Base-by-base conservation (phyloP, 805 yeast genomes). In the Metschnikowia amazonensis region DNA sequence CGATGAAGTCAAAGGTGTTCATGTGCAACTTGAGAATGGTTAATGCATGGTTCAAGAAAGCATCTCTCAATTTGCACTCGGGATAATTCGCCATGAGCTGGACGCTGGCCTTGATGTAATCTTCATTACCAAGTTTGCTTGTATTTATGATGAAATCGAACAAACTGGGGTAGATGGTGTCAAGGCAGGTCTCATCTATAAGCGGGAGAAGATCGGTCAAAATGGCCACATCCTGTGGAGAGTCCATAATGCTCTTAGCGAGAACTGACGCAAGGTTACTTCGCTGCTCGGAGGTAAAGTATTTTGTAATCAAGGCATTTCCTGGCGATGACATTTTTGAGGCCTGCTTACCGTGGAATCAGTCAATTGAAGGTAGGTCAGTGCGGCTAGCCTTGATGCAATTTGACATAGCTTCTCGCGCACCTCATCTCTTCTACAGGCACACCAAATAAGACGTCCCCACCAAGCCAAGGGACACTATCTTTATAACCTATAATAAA, bases 201-300 rank as follows among this genome's bases (percentile, higher is more conserved):
- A 47, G 47, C 16, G 49, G 38, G 18, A 53, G 40, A 21, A 53
- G 48, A 40, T 47, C 48, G 9, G 42, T 44, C 37, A 53, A 44
- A 3, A 53, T 38, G 17, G 42, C 44, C 46, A 49, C 43, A 28
- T 50, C 50, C 23, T 44, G 48, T 3, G 46, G 44, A 17, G 24
- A 30, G 4, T 33, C 34, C 6, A n/a, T 18, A 28, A 51, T 37
- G n/a, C 34, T 42, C 5, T 42, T 42, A 10, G 45, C 42, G 9
- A 49, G 36, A 7, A 36, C 28, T 3, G 39, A 21, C 9, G 52
- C 54, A 24, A 49, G 36, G 1, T 32, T 41, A 10, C 16, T 35
- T 23, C 42, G 48, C 24, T 51, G 55, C 5, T 28, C 44, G 5
- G 36, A 37, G 3, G 49, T 43, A 25, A 51, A 37, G 42, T 42